Percentiles rank a stretch among this genome's conserved stretches.
Evolutionary conservation across 225 moss, liverwort and hornwort genomes (phyloP).

Genomic region (Asterella californica): DNA sequence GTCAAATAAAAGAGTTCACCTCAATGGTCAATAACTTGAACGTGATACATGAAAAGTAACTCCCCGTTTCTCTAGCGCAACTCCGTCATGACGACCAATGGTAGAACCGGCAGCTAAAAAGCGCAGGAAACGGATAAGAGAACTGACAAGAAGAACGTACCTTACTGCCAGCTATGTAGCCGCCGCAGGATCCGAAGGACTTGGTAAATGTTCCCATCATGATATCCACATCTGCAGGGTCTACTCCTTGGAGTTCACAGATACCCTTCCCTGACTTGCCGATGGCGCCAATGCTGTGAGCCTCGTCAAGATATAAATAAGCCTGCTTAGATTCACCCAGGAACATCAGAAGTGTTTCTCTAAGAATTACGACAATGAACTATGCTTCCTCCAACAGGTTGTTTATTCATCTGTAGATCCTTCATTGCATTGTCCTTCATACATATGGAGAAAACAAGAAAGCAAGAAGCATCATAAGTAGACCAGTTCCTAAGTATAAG

Average conservation of each 20-base stretch:
- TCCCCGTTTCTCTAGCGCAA: neutral
- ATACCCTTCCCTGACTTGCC: slow-evolving; percentile 87
- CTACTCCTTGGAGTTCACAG: slow-evolving; percentile 90
- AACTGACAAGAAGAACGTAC: slow-evolving; percentile 28
- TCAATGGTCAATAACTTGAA: neutral
- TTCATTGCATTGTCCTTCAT: neutral
- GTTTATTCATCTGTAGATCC: neutral
- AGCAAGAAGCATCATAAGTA: neutral
- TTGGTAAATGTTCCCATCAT: slow-evolving; percentile 99
- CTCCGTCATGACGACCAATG: neutral
- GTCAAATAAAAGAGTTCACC: neutral
- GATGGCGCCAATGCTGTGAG: slow-evolving; percentile 97
- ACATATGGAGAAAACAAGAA: neutral
- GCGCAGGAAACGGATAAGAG: neutral
- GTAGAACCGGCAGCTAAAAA: neutral
- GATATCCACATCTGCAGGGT: slow-evolving; percentile 79
- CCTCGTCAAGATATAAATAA: slow-evolving; percentile 86
- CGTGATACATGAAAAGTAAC: neutral
- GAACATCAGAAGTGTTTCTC: neutral
- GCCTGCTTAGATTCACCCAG: slow-evolving; percentile 39
- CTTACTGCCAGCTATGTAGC: slow-evolving; percentile 95
- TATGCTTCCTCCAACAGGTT: neutral
- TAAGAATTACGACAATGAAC: neutral
- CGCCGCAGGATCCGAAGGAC: slow-evolving; percentile 97
- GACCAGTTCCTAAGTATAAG: neutral